Evolutionary conservation across 176 grass and related monocot genomes (phyloP).

Genomic region (Carex littledalei): DNA sequence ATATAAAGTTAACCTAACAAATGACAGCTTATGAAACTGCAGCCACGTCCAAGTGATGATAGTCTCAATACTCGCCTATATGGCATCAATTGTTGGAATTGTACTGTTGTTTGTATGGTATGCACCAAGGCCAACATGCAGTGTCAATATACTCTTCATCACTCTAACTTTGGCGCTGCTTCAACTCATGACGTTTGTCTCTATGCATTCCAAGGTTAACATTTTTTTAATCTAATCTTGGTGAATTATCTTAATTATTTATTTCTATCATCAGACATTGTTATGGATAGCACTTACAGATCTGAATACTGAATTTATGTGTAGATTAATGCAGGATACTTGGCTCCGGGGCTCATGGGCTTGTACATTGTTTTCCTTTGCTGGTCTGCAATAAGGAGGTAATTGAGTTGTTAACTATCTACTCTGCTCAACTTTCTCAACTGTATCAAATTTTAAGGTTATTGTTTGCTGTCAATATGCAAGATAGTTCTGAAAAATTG

Average conservation of each 20-base stretch:
- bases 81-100: slow-evolving; percentile 63
- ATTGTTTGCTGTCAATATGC: not conserved
- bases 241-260: not conserved
- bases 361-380: slow-evolving; percentile 88
- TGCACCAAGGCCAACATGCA: slow-evolving; percentile 48
- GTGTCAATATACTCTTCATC: slow-evolving; percentile 85
- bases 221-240: not conserved
- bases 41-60: slow-evolving; percentile 60
- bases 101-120: slow-evolving; percentile 87
- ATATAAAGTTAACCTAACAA: slow-evolving; percentile 11
- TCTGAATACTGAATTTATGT: not conserved
- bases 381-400: slow-evolving; percentile 91
- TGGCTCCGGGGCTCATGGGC: slow-evolving; percentile 86
- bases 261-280: not conserved
- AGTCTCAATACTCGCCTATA: slow-evolving; percentile 44
- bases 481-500: not conserved
- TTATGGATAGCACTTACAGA: not conserved
- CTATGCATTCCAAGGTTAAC: slow-evolving; percentile 64
- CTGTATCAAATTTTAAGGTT: not conserved
- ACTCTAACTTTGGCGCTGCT: slow-evolving; percentile 74
- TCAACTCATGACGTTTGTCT: slow-evolving; percentile 64
- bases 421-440: not conserved
- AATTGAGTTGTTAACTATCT: not conserved
- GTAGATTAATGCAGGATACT: slow-evolving; percentile 74
- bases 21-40: slow-evolving; percentile 17